Evolutionary conservation across 1,284 basidiomycete species (phyloP), one percentile per base, ranked within the genome.

Genomic region (Sporisorium iseilematis-ciliati): DNA sequence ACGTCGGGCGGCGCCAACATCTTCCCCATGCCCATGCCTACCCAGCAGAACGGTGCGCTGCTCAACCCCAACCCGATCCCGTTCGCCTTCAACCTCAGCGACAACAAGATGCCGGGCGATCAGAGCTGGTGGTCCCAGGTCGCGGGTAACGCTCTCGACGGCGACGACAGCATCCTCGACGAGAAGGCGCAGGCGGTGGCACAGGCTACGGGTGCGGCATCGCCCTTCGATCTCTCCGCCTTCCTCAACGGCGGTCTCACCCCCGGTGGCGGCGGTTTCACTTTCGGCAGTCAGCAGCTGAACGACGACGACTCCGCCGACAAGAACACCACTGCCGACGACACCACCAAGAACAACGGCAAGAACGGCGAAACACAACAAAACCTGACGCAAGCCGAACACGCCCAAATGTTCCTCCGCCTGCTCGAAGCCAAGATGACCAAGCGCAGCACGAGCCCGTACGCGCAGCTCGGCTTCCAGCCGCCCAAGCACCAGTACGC

Each of bases 1-100:
- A 57, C 61, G 8, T 41, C 66, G 11, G 63, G 57, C 35, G 35
- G 12, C 41, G 48, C 48, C 61, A 71, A 67, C 66, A 66, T 77
- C 60, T 79, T 70, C 70, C 72, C 75, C 43, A 75, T 80, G 66
- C 75, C 77, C 21, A 75, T 80, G 66, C 75, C 77, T 7, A 79
- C 79, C 11, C 77, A 79, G 51, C 75, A 81, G 67, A 81, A 82
- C 66, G 79, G 78, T 33, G 80, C 80, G 3, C 55, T 82, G 18
- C 73, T 82, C 63, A 82, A 82, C 64, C 80, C 80, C 40, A 82
- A 82, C 57, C 80, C 80, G 7, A 82, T 82, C 29, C 80, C 80
- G 31, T 82, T 82, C 42, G 74, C 79, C 10, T 79, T 82, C 79
- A 82, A 81, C 57, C 72, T 82, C 23, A 76, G 71, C 65, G 74